These are phyloP conservation scores for Sisymbrium irio DNA, from an alignment of 345 rosid genomes.

Conservation along the genomic window DNA sequence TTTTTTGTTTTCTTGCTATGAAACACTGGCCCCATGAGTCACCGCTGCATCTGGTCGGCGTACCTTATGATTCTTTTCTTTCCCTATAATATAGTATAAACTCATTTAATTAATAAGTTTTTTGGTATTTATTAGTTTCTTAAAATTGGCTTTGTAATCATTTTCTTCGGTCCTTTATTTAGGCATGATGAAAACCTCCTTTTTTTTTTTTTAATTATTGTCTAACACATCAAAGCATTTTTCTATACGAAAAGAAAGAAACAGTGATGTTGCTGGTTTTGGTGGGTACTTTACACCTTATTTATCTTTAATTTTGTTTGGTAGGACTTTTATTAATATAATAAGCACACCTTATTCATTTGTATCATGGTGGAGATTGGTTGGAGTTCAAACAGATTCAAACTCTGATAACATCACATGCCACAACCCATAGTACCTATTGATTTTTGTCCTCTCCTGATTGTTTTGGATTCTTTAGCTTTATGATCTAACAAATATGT, in stretches of 20 bases:
- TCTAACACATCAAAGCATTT: slow-evolving; percentile 1
- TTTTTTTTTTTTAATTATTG: neutral
- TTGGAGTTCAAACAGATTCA: slow-evolving; percentile 11
- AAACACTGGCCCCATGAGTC: slow-evolving; percentile 23
- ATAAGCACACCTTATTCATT: slow-evolving; percentile 21
- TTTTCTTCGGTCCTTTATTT: neutral
- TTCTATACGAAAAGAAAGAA: slow-evolving; percentile 15
- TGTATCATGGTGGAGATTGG: slow-evolving; percentile 16
- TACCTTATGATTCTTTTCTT: slow-evolving; percentile 21
- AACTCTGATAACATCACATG: slow-evolving; percentile 30
- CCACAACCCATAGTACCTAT: slow-evolving; percentile 9
- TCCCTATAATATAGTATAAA: slow-evolving; percentile 6
- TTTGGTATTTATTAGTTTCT: neutral
- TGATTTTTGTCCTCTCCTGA: slow-evolving; percentile 34
- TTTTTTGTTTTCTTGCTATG: slow-evolving; percentile 27
- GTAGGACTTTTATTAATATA: slow-evolving; percentile 8
- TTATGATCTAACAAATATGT: slow-evolving; percentile 4
- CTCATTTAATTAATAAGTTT: neutral
- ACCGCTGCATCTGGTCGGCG: slow-evolving; percentile 32
- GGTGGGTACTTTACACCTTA: slow-evolving; percentile 30
- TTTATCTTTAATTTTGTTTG: slow-evolving; percentile 21
- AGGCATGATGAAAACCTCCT: neutral
- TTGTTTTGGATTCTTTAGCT: slow-evolving; percentile 27
- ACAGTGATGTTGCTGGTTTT: slow-evolving; percentile 21
- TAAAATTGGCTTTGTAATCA: neutral